phyloP scores from a whole-genome alignment of 2,329 filamentous ascomycete species.

The Neospermospora avenae region DNA sequence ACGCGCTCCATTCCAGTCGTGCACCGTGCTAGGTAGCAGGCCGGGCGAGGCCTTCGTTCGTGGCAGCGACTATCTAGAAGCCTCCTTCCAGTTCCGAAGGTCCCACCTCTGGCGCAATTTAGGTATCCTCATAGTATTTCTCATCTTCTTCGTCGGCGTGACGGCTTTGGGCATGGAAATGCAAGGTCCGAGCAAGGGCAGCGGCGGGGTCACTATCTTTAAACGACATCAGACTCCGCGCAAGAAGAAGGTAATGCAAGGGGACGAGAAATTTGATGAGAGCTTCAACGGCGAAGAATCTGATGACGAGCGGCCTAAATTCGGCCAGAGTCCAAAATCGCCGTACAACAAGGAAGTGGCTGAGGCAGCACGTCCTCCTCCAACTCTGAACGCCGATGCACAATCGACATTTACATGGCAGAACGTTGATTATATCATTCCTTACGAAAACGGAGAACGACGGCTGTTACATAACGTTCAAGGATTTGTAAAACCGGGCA shows the following conservation, averaged over 20 bases:
- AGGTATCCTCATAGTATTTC: not conserved
- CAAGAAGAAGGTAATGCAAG: not conserved
- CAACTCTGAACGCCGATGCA: not conserved
- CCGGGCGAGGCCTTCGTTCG: not conserved
- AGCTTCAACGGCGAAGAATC: not conserved
- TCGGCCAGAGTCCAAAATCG: not conserved
- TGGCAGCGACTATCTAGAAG: not conserved
- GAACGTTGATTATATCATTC: not conserved
- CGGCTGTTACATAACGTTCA: slow-evolving; percentile 61
- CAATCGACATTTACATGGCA: not conserved
- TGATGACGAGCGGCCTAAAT: not conserved
- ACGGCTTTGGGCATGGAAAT: not conserved
- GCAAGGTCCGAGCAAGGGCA: not conserved
- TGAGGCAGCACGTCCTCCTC: not conserved
- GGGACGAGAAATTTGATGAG: not conserved
- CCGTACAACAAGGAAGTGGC: not conserved
- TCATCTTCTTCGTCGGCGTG: not conserved
- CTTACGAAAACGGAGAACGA: not conserved
- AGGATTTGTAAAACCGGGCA: slow-evolving; percentile 72
- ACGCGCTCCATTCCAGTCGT: not conserved
- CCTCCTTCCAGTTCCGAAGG: not conserved
- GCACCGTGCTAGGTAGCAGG: not conserved
- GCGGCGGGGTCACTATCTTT: not conserved
- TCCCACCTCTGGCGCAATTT: not conserved
- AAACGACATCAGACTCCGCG: not conserved